Base-by-base conservation (phyloP, 2,329 filamentous ascomycete genomes). In the Scedosporium dehoogii region DNA sequence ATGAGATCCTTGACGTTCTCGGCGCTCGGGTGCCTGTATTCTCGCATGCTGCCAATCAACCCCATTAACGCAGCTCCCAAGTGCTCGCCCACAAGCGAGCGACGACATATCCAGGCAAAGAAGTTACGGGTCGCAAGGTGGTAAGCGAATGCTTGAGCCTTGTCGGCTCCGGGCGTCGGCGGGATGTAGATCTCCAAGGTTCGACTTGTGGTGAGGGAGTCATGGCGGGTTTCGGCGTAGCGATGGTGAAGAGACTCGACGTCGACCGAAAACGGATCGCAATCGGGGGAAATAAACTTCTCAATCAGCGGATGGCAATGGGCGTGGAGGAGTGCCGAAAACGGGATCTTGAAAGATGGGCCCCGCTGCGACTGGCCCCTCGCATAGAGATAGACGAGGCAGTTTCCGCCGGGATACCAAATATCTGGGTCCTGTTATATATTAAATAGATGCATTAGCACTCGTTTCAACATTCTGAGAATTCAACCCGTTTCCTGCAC, bases 121-220 rank as follows among this genome's bases (percentile, higher is more conserved):
- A 91, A 84, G 69, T 93, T 93, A 14, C 90, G 82, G 3, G 85
- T 89, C 1, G 85, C 83, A 4, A 91, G 70, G 67, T 91, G 86
- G 71, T 88, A 88, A 44, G 78, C 72, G 66, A 85, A 83, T 0
- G 82, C 76, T 64, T 86, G 79, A 3, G 80, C 76, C 66, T 80
- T 79, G 58, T 81, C 78, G 4, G 78, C 73, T 41, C 76, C 73
- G 1, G 79, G 70, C 0, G 88, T 87, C 1, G 87, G 78, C 2
- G 89, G 85, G n/a, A 93, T 85, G 70, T 86, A 91, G 1, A 92
- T 75, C 59, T 91, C 85, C 62, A 84, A 70, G 33, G 66, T 73
- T 58, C 69, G 69, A 42, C 67, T 64, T 2, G 71, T 69, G 55
- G 73, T 69, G 14, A 33, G 60, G 5, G 29, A 44, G 25, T 38